phyloP scores from a whole-genome alignment of 2,329 filamentous ascomycete genomes.

The Epichloe baconii region DNA sequence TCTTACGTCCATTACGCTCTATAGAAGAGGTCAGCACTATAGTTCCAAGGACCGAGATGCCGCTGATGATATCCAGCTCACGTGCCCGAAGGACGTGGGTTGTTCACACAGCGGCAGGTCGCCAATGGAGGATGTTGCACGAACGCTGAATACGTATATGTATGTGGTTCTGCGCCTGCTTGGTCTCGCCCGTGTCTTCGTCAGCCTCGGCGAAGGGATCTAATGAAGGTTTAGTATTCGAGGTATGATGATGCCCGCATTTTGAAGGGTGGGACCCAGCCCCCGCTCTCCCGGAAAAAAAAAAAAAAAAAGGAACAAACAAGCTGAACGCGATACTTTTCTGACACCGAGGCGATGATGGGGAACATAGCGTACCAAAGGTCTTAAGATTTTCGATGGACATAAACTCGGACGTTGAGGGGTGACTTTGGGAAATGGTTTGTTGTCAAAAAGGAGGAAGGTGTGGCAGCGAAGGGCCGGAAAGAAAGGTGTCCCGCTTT shows the following conservation, averaged over 20 bases:
- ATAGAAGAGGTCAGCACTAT: conserved; percentile 26
- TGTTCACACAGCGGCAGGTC: not conserved
- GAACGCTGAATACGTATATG: conserved; percentile 99
- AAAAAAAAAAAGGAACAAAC: too few relatives aligned
- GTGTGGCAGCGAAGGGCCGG: conserved; percentile 35
- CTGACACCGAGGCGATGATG: not conserved
- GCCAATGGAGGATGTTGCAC: conserved; percentile 17
- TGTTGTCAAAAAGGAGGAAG: conserved; percentile 17
- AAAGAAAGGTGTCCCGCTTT: conserved; percentile 31
- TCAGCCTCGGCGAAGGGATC: conserved; percentile 99
- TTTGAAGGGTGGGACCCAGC: not conserved
- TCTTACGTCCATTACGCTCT: conserved; percentile 99
- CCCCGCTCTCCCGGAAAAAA: not conserved
- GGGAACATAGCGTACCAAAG: conserved; percentile 52
- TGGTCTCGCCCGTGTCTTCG: conserved; percentile 94
- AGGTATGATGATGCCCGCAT: conserved; percentile 13
- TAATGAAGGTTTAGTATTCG: conserved; percentile 24
- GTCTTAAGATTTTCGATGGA: conserved; percentile 98
- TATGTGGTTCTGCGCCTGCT: conserved; percentile 95
- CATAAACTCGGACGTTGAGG: conserved; percentile 76
- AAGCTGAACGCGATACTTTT: not conserved
- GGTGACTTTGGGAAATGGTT: conserved; percentile 42
- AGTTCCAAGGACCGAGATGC: not conserved
- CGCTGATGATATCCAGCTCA: not conserved
- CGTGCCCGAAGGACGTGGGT: not conserved